Evolutionary conservation across 2,329 filamentous ascomycete species (phyloP), one percentile per base, ranked within the genome.

Genomic region (Graphilbum fragrans): DNA sequence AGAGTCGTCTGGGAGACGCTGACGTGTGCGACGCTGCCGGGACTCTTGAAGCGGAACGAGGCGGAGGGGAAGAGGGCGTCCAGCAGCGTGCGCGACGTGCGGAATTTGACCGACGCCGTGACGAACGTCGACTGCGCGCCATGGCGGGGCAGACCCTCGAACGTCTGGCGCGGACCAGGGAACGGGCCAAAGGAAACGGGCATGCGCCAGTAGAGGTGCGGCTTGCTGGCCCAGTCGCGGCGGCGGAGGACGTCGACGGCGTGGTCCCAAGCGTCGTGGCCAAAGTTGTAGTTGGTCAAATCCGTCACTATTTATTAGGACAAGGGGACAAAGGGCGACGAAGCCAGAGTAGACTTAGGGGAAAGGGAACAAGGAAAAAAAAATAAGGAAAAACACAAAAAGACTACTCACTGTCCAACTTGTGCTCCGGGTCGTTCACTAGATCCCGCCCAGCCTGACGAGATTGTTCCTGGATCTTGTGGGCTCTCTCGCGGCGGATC

Each of bases 211-310:
- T 59, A 63, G 23, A 61, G 49, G 31, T 56, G 52, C 2, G 48
- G 43, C 41, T 57, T 58, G 18, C 53, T 53, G 0, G 55, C 55
- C 60, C 65, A 66, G 5, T 66, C 57, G 62, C 67, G 72, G 40
- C 68, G 60, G 4, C 66, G 65, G 29, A 77, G 62, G 22, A 60
- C 51, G 35, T 73, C 65, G 1, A 57, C 62, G 0, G 74, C 68
- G 49, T 71, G 56, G 51, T 79, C 66, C 52, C 65, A 70, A 49
- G 77, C 75, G 45, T 80, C 74, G 49, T 76, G 69, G 7, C 69
- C 68, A 47, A 73, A 75, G 49, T 71, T 75, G 52, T 72, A 71
- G 25, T 58, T 54, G 1, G 60, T 65, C 47, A 62, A 70, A 18
- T 55, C 55, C 48, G 57, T 52, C 52, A 63, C 59, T 64, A 31